Base-by-base conservation (phyloP, 345 rosid genomes). In the Draba incana region DNA sequence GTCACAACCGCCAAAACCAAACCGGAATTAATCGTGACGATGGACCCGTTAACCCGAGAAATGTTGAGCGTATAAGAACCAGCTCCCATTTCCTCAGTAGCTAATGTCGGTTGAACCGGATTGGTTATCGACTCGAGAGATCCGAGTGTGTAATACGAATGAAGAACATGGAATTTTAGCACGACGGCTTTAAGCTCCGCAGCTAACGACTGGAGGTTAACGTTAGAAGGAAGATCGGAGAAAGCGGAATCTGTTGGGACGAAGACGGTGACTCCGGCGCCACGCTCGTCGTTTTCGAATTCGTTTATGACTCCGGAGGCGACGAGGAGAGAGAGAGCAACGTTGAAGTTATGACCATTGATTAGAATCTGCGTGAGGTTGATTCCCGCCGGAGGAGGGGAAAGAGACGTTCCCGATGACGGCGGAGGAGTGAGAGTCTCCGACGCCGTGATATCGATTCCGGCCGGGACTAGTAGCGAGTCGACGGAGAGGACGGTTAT, bases 81-180 rank as follows among this genome's bases (percentile, higher is more conserved):
- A 0, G 96, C 96, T 8, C 98, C 96, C 74, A 68, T 86, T 37
- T 66, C 76, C 52, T 94, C 98, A 9, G 98, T 94, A 0, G 97
- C 97, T 56, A 94, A 76, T 15, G 99, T 94, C 9, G 99, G 99
- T 51, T 91, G 86, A 45, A 89, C 85, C 45, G 97, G 99, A 53
- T 91, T 91, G 59, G 88, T 92, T 64, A 94, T 89, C 38, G 90
- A 89, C 66, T 94, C 96, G 3, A 94, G 83, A 0, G 93, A 87
- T 15, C 99, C 99, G 4, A 94, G 82, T 0, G 99, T 96, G 74
- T 94, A 94, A 52, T 94, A 94, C 0, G 98, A 89, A 76, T 86
- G 98, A 46, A 94, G 74, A 5, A 92, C 99, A 44, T 94, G 98
- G 69, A 87, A 94, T 63, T 78, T 86, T 24, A 94, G 62, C 3